Conservation (phyloP, 2,329 filamentous ascomycete genomes). For the Sclerotinia minor region DNA sequence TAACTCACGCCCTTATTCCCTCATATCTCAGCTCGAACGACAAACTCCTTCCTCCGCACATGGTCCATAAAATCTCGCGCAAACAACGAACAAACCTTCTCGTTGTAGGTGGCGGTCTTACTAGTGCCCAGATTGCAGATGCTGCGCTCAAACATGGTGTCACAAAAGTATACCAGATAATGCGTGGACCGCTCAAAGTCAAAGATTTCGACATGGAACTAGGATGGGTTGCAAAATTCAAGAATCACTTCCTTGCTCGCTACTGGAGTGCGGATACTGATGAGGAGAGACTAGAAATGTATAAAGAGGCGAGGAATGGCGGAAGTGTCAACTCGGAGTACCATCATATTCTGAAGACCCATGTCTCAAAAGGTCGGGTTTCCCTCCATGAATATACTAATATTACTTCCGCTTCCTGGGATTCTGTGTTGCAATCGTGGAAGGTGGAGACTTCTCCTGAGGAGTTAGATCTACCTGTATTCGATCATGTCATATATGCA, state of each 20-base stretch:
- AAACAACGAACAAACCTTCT: conserved; percentile 60
- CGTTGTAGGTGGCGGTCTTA: conserved; percentile 73
- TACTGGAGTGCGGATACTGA: conserved; percentile 78
- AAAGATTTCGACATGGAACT: conserved; percentile 79
- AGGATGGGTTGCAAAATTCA: conserved; percentile 80
- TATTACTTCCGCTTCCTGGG: conserved; percentile 54
- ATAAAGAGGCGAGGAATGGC: conserved; percentile 66
- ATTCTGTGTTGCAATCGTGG: conserved; percentile 51
- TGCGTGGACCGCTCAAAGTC: conserved; percentile 58
- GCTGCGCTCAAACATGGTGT: conserved; percentile 65
- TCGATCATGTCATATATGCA: conserved; percentile 51
- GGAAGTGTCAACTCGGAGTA: conserved; percentile 68
- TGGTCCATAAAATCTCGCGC: conserved; percentile 54
- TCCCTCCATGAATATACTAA: conserved; percentile 30
- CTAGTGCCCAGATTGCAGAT: conserved; percentile 72
- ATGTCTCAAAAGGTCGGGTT: conserved; percentile 27
- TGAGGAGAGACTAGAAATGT: conserved; percentile 65
- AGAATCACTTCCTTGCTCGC: conserved; percentile 71
- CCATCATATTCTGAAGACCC: conserved; percentile 28
- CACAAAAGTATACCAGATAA: conserved; percentile 66
- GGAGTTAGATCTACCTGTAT: conserved; percentile 47
- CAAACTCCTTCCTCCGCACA: conserved; percentile 33
- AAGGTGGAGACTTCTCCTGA: conserved; percentile 51
- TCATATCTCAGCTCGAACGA: conserved; percentile 5
- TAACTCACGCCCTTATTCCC: conserved; percentile 31